Evolutionary conservation across 2,329 filamentous ascomycete species (phyloP).

Genomic region (Clonostachys rosea): DNA sequence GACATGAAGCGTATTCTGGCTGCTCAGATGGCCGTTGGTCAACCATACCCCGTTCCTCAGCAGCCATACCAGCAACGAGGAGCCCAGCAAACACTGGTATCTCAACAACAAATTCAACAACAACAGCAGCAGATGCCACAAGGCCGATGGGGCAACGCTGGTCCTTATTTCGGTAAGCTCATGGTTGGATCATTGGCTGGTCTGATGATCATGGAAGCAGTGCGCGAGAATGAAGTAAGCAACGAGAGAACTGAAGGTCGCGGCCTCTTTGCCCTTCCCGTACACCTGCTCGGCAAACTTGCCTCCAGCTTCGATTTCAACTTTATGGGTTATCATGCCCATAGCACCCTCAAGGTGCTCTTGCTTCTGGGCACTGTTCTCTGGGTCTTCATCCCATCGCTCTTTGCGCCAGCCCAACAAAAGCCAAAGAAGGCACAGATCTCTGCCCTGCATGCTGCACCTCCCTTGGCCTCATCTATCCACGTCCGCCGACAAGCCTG

Average conservation of each 20-base stretch:
- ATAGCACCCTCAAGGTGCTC: constrained; percentile 47
- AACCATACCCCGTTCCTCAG: constrained; percentile 45
- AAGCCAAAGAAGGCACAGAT: constrained; percentile 48
- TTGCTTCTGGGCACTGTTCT: constrained; percentile 48
- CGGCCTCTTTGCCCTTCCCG: constrained; percentile 61
- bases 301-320: constrained; percentile 44
- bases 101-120: constrained; percentile 46
- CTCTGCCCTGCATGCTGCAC: constrained; percentile 45
- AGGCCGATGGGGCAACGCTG: constrained; percentile 47
- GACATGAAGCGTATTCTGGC: constrained; percentile 59
- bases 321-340: constrained; percentile 48
- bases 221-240: constrained; percentile 62
- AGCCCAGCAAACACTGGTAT: constrained; percentile 37
- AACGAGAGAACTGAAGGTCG: constrained; percentile 60
- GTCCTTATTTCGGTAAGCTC: constrained; percentile 65
- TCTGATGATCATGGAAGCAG: constrained; percentile 84
- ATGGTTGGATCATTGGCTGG: constrained; percentile 92
- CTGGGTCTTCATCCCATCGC: constrained; percentile 49
- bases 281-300: constrained; percentile 48
- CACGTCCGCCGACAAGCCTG: constrained; percentile 84
- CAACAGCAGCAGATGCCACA: constrained; percentile 43
- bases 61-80: constrained; percentile 37
- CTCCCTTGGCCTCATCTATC: constrained; percentile 75
- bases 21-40: constrained; percentile 48
- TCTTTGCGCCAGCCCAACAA: constrained; percentile 37